Conservation (phyloP, 345 rosid genomes). For the Citrus cavaleriei region DNA sequence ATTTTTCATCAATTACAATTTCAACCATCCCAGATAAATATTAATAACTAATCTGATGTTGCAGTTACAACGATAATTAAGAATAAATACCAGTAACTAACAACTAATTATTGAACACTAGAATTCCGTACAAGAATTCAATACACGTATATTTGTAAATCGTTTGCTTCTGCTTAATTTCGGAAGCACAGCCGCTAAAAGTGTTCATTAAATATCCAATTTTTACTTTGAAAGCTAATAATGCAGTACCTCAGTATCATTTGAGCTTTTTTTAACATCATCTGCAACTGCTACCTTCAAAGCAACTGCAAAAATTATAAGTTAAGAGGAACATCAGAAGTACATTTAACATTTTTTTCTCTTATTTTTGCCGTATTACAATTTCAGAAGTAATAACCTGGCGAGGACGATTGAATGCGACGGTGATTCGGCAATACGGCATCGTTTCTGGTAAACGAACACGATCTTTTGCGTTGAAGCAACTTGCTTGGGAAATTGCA, state of each 20-base stretch:
- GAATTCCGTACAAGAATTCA: neutral
- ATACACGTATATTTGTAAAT: neutral
- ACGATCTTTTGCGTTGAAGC: constrained; percentile 16
- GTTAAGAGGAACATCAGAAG: neutral
- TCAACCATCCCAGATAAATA: no score
- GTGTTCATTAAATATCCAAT: no score
- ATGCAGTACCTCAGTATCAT: constrained; percentile 22
- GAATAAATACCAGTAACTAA: no score
- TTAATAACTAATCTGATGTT: no score
- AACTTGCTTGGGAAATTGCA: constrained; percentile 13
- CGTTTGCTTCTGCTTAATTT: no score
- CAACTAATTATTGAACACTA: no score
- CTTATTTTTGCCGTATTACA: no score
- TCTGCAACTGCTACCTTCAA: constrained; percentile 9
- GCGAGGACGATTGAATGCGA: constrained; percentile 20
- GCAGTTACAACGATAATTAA: no score
- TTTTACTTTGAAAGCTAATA: neutral
- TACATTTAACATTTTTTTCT: neutral
- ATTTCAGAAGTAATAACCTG: constrained; percentile 23
- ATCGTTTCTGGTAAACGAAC: constrained; percentile 1
- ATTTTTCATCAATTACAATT: no score
- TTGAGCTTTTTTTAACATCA: constrained; percentile 18
- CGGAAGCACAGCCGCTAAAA: no score
- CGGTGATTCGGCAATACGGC: neutral
- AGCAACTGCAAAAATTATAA: constrained; percentile 34